phyloP scores from a whole-genome alignment of 192 early-diverging fungal genomes.

The Gorgonomyces haynaldii region DNA sequence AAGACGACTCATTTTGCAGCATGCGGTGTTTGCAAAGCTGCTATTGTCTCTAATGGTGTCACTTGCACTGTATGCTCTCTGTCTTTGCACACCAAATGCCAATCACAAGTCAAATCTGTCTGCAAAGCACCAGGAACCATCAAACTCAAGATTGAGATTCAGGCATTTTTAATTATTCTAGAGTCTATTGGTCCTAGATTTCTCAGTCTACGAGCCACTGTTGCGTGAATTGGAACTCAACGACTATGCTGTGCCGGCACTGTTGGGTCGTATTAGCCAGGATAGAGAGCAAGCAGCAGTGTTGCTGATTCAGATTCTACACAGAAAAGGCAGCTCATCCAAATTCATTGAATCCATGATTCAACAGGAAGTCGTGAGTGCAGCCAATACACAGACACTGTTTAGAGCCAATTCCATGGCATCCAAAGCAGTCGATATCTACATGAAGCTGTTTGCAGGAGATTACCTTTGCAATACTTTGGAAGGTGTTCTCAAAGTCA shows the following conservation, averaged over 20 bases:
- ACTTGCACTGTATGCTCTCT: conserved; percentile 1
- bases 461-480: conserved; percentile 33
- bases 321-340: neutral
- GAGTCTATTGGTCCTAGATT: neutral
- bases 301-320: neutral
- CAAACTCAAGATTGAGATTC: neutral
- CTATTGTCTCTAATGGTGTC: neutral
- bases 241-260: neutral
- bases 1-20: neutral
- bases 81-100: conserved; percentile 3
- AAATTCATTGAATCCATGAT: neutral
- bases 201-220: neutral
- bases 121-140: conserved; percentile 2
- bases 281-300: conserved; percentile 3
- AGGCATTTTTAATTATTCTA: neutral
- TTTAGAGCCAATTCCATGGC: conserved; percentile 47
- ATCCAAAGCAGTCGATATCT: conserved; percentile 44
- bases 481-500: conserved; percentile 11
- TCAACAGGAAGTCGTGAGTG: conserved; percentile 3
- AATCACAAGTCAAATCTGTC: neutral
- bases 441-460: conserved; percentile 40
- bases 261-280: neutral
- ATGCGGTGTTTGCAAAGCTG: neutral
- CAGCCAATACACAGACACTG: conserved; percentile 42
- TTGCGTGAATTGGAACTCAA: neutral